phyloP scores from a whole-genome alignment of 1,284 basidiomycete genomes.

The Meira nashicola region DNA sequence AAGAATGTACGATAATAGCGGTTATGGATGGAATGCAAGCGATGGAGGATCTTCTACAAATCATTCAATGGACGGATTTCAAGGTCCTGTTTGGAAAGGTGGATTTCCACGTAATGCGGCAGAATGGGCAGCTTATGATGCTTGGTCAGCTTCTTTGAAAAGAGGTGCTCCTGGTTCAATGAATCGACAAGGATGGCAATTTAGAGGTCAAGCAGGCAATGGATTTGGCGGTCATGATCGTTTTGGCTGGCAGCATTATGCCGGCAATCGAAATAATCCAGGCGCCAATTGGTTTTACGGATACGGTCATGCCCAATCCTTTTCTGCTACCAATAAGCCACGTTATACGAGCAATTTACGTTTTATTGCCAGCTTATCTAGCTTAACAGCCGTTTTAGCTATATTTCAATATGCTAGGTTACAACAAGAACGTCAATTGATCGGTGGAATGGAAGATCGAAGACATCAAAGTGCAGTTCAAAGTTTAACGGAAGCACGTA shows the following conservation, averaged over 20 bases:
- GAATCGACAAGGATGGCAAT: conserved; percentile 13
- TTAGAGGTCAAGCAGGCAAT: conserved; percentile 1
- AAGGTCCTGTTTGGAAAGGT: conserved; percentile 9
- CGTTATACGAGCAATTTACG: conserved; percentile 14
- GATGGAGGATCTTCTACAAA: conserved; percentile 4
- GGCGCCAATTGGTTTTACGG: conserved; percentile 11
- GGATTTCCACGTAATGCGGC: conserved; percentile 1
- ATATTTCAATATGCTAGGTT: conserved; percentile 15
- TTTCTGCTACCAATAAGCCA: not conserved
- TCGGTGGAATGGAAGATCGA: conserved; percentile 6
- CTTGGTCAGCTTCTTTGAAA: not conserved
- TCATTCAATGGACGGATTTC: not conserved
- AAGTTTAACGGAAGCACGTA: conserved; percentile 12
- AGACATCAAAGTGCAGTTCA: conserved; percentile 12
- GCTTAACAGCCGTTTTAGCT: conserved; percentile 15
- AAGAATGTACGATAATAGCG: conserved; percentile 17
- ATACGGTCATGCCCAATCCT: conserved; percentile 6
- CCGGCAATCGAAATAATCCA: not conserved
- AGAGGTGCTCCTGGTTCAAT: conserved; percentile 7
- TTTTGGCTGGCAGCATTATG: conserved; percentile 19
- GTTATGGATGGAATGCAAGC: conserved; percentile 21
- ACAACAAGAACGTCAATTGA: conserved; percentile 2
- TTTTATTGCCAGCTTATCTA: conserved; percentile 13
- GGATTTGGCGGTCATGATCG: conserved; percentile 13
- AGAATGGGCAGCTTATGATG: conserved; percentile 7